Percentiles rank a stretch among this genome's conserved stretches.
These are phyloP conservation scores for Penicillium atrosanguineum DNA, from an alignment of 495 filamentous ascomycete species.

Conservation along the genomic window DNA sequence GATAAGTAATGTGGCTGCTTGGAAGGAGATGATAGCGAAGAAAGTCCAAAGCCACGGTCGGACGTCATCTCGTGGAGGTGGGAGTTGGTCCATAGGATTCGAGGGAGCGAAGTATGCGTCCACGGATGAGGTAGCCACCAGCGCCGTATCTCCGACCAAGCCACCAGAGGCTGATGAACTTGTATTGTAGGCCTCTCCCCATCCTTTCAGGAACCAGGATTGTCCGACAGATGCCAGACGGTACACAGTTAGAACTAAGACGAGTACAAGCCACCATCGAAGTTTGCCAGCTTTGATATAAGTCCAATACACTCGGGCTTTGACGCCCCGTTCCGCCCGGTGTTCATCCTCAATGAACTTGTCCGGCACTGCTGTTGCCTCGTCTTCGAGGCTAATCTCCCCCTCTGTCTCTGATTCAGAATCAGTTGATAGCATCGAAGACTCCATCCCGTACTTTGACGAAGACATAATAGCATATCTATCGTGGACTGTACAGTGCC, in stretches of 20 bases:
- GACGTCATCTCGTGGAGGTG: slow-evolving; percentile 64
- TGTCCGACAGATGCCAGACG: slow-evolving; percentile 59
- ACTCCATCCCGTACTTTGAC: slow-evolving; percentile 18
- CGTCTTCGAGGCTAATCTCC: slow-evolving; percentile 37
- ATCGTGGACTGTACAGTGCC: slow-evolving; percentile 50
- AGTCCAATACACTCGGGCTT: slow-evolving; percentile 72
- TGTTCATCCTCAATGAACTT: slow-evolving; percentile 84
- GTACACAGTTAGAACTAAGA: slow-evolving; percentile 56
- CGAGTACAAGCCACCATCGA: slow-evolving; percentile 64
- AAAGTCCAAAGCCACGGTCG: slow-evolving; percentile 71
- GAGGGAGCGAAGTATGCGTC: slow-evolving; percentile 23
- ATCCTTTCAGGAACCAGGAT: slow-evolving; percentile 80
- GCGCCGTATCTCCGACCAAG: neutral
- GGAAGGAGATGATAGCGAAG: slow-evolving; percentile 55
- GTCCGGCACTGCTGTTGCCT: slow-evolving; percentile 55
- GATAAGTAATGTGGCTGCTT: slow-evolving; percentile 53
- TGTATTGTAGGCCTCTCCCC: slow-evolving; percentile 71
- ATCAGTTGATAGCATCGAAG: slow-evolving; percentile 15
- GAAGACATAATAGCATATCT: slow-evolving; percentile 24
- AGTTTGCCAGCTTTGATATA: slow-evolving; percentile 77
- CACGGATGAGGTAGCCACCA: slow-evolving; percentile 7
- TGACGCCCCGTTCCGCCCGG: slow-evolving; percentile 71
- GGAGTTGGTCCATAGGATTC: slow-evolving; percentile 54
- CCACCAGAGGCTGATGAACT: slow-evolving; percentile 12
- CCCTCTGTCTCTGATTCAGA: slow-evolving; percentile 34